A percentile compares a stretch with the other conserved stretches of the same genome.
Evolutionary conservation across 2,329 filamentous ascomycete genomes (phyloP).

Genomic region (Coleophoma eucalyptorum): DNA sequence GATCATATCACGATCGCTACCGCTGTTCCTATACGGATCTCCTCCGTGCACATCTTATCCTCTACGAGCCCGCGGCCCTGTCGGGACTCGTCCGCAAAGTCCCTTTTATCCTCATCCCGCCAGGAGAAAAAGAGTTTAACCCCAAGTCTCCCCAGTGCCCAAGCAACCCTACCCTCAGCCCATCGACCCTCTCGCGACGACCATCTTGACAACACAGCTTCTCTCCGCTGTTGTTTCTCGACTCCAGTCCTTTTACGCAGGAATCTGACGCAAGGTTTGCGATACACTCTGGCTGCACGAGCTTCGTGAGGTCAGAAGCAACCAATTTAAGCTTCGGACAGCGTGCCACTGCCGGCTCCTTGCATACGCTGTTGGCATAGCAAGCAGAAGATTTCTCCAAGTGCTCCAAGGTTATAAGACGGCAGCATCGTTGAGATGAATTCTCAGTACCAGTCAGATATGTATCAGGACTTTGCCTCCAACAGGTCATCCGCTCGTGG

Average conservation of each 20-base stretch:
- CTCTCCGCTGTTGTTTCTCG: slow-evolving; percentile 2
- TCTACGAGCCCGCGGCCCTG: too few relatives aligned
- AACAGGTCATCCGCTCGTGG: slow-evolving; percentile 71
- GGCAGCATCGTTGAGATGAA: slow-evolving; percentile 33
- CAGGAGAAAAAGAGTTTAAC: slow-evolving; percentile 1
- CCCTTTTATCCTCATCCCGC: not conserved
- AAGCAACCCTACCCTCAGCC: not conserved
- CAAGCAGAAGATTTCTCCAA: slow-evolving; percentile 9
- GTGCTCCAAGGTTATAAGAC: slow-evolving; percentile 3
- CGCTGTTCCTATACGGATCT: too few relatives aligned
- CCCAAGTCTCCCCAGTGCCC: not conserved
- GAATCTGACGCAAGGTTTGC: slow-evolving; percentile 5
- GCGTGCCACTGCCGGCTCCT: slow-evolving; percentile 27
- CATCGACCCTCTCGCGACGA: not conserved
- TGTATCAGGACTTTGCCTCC: slow-evolving; percentile 69
- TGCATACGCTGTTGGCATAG: slow-evolving; percentile 22
- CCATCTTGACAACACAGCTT: slow-evolving; percentile 3
- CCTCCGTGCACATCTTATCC: too few relatives aligned
- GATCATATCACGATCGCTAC: too few relatives aligned
- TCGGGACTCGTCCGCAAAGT: too few relatives aligned
- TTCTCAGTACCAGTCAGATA: slow-evolving; percentile 52
- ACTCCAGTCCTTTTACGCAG: slow-evolving; percentile 7
- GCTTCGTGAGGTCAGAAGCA: slow-evolving; percentile 19
- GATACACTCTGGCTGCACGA: slow-evolving; percentile 13
- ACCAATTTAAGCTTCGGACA: slow-evolving; percentile 17